Base-by-base conservation (phyloP, 1,284 basidiomycete species). In the Rhodotorula mucilaginosa region DNA sequence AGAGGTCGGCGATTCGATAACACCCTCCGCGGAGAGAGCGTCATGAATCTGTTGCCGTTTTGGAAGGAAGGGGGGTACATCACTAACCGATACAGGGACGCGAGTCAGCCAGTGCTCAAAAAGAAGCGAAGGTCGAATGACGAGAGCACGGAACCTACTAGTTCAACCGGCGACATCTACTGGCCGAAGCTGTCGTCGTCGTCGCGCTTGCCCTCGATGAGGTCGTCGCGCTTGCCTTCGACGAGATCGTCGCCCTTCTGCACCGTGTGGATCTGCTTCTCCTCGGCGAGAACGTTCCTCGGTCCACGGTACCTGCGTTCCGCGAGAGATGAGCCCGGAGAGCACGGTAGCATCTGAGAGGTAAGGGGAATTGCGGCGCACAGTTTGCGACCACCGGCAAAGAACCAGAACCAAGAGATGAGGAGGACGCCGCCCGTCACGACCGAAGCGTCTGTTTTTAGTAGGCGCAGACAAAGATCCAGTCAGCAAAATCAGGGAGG, bases 391-490 rank as follows among this genome's bases (percentile, higher is more conserved):
- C 83, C 84, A 65, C 80, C 81, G 31, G 77, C 68, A 47, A 80
- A 76, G 77, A 84, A 85, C 82, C 83, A 84, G 2, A 81, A 64
- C 15, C 80, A 76, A 8, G 81, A 79, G 13, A 84, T 72, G 48
- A 81, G 52, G 66, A 83, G 74, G 34, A 84, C 81, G 59, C 80
- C 82, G 19, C 74, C 69, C 52, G 82, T 82, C 75, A 83, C 82
- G 64, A 80, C 80, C 59, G 57, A 58, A 13, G 57, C 57, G 19
- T 58, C 57, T 58, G 57, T 51, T 19, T 10, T 19, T 34, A 39
- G 57, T 2, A 3, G 29, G 13, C 18, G 57, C 4, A 58, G 15
- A 18, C 13, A 29, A 6, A 57, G 1, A 21, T 0, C 16, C 6
- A 5, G 23, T 58, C 57, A 58, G 31, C 21, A 21, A 19, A 51